These are phyloP conservation scores for Gymnopus androsaceus DNA, from an alignment of 1,284 basidiomycete genomes.

Conservation along the genomic window DNA sequence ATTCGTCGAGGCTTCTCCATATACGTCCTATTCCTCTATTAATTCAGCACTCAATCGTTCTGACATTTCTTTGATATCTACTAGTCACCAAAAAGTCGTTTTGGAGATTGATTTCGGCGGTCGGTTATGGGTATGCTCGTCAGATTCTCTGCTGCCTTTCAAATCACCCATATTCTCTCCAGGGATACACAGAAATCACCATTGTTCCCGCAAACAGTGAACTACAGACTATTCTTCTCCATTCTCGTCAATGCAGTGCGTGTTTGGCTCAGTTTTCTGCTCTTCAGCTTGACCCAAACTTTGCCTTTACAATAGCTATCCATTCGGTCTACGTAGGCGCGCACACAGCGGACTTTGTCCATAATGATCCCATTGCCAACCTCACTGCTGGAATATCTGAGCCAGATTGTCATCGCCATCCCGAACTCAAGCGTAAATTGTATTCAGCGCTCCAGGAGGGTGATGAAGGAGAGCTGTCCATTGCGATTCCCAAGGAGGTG, in stretches of 20 bases:
- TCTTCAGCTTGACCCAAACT: slow-evolving; percentile 21
- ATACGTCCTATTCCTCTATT: slow-evolving; percentile 59
- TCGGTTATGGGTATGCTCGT: slow-evolving; percentile 64
- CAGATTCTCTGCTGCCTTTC: slow-evolving; percentile 22
- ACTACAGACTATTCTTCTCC: slow-evolving; percentile 79
- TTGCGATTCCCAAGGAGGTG: slow-evolving; percentile 84
- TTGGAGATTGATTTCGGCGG: slow-evolving; percentile 88
- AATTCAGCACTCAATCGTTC: slow-evolving; percentile 26
- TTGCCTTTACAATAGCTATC: slow-evolving; percentile 50
- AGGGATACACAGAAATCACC: slow-evolving; percentile 93
- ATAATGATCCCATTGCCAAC: slow-evolving; percentile 75
- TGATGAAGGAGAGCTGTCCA: slow-evolving; percentile 92
- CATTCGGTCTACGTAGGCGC: slow-evolving; percentile 73
- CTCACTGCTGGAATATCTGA: slow-evolving; percentile 57
- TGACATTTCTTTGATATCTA: slow-evolving; percentile 63
- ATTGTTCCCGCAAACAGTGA: slow-evolving; percentile 77
- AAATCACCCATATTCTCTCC: slow-evolving; percentile 23
- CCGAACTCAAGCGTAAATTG: slow-evolving; percentile 90
- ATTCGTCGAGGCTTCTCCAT: slow-evolving; percentile 78
- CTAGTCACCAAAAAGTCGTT: slow-evolving; percentile 91
- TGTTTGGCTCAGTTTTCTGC: slow-evolving; percentile 22
- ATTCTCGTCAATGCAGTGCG: slow-evolving; percentile 84
- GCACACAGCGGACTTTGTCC: slow-evolving; percentile 71
- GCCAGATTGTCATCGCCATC: slow-evolving; percentile 86
- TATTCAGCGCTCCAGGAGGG: slow-evolving; percentile 89